Evolutionary conservation across 768 basidiomycete genomes (phyloP), one percentile per base, ranked within the genome.

Genomic region (Terana coerulea): DNA sequence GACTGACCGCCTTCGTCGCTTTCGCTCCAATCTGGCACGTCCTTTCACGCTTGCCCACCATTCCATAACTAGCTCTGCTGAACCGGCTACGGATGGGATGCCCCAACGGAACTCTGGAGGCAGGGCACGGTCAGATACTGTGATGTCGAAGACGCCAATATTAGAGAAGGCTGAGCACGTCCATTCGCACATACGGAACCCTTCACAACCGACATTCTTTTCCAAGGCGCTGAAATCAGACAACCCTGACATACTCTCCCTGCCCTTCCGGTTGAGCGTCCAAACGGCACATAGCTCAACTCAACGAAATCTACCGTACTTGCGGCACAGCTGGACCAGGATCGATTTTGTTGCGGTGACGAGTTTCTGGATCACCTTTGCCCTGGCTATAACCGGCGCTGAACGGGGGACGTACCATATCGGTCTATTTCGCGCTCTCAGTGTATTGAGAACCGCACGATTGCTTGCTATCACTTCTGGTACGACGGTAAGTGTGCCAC

Each of bases 251-350:
- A 67, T 78, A n/a, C 67, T 80, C 12, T 61, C 69, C 2, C 74
- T 86, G 8, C 85, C 86, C 0, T 87, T 86, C 61, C 75, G 77
- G 22, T 66, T 86, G 35, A 81, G 78, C 60, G 68, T 88, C n/a
- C 69, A 69, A 15, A 69, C 78, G 54, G 69, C 77, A 0, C 78
- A 75, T 54, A 72, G 77, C 48, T 80, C 81, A 57, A 77, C 81
- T n/a, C 69, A 71, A 24, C 73, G 83, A 29, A 84, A 87, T 56
- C 74, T 94, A 2, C 94, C 95, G 0, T 98, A 92, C 65, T 75
- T 98, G 1, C 79, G 95, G 8, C 93, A 98, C 62, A 89, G 88
- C 49, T 98, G 94, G 94, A 88, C 80, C 60, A 73, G 93, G 45
- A 87, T 97, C 49, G 95, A 98, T 65, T 82, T 88, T 56, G 69